These are phyloP conservation scores for Globisporangium splendens DNA, from an alignment of 352 stramenopile species.

Conservation along the genomic window DNA sequence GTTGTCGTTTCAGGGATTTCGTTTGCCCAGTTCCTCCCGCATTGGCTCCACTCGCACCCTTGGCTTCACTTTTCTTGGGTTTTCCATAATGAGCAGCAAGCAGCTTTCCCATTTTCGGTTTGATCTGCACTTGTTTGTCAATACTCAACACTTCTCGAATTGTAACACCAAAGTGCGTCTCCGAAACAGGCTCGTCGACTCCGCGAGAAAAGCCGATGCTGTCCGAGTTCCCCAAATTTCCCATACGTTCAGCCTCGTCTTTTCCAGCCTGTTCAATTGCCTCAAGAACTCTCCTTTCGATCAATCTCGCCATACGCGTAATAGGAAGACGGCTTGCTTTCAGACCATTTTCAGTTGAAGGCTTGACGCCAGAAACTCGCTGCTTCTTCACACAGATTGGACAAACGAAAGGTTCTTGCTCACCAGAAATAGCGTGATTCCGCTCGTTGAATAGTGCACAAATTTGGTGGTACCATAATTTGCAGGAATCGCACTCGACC, in stretches of 20 bases:
- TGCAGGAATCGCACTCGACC: slow-evolving; percentile 98
- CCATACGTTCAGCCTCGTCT: slow-evolving; percentile 78
- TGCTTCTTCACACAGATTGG: slow-evolving; percentile 87
- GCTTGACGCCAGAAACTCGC: slow-evolving; percentile 62
- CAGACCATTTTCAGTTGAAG: slow-evolving; percentile 75
- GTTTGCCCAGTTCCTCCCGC: slow-evolving; percentile 18
- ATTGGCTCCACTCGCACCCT: slow-evolving; percentile 11
- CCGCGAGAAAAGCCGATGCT: slow-evolving; percentile 74
- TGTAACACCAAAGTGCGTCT: slow-evolving; percentile 79
- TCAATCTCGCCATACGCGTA: slow-evolving; percentile 81
- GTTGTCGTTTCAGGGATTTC: slow-evolving; percentile 73
- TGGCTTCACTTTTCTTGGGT: slow-evolving; percentile 37
- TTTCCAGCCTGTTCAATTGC: slow-evolving; percentile 71
- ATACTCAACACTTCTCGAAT: slow-evolving; percentile 85
- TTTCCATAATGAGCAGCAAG: slow-evolving; percentile 64
- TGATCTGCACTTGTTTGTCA: slow-evolving; percentile 87
- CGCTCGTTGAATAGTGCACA: slow-evolving; percentile 99
- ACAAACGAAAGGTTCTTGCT: slow-evolving; percentile 85
- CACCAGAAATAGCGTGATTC: slow-evolving; percentile 93
- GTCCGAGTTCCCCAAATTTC: slow-evolving; percentile 76
- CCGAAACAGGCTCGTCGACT: slow-evolving; percentile 63
- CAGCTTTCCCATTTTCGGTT: slow-evolving; percentile 78
- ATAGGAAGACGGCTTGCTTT: slow-evolving; percentile 77
- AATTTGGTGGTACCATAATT: slow-evolving; percentile 99
- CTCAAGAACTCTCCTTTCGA: slow-evolving; percentile 76